Conservation (phyloP, 306 rosid species). For the Lablab purpureus region DNA sequence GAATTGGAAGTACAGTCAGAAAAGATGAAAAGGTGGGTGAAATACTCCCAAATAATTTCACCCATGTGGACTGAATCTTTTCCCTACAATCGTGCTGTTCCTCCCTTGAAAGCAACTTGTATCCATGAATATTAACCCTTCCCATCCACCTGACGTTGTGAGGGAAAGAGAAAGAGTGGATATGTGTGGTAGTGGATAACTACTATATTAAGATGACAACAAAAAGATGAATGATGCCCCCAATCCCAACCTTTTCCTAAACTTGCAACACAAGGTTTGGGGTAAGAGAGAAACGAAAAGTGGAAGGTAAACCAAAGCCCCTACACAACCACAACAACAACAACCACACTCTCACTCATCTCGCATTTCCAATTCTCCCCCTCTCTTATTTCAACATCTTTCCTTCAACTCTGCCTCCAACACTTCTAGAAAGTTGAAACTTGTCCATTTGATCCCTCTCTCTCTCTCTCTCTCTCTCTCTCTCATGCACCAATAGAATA, state of each 20-base stretch:
- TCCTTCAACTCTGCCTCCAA: conserved; percentile 65
- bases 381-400: conserved; percentile 57
- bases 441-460: conserved; percentile 12
- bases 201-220: conserved; percentile 47
- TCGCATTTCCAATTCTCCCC: conserved; percentile 47
- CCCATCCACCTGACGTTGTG: conserved; percentile 64
- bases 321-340: conserved; percentile 74
- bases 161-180: conserved; percentile 44
- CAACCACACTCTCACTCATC: conserved; percentile 59
- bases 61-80: conserved; percentile 47
- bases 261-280: conserved; percentile 77
- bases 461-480: conserved; percentile 52
- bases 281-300: conserved; percentile 49
- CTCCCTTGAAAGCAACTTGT: conserved; percentile 58
- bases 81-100: conserved; percentile 18
- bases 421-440: conserved; percentile 88
- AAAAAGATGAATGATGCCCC: conserved; percentile 63
- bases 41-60: conserved; percentile 39
- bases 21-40: conserved; percentile 45
- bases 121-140: conserved; percentile 64
- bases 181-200: conserved; percentile 62
- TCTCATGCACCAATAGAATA: conserved; percentile 67
- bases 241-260: conserved; percentile 61
- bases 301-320: conserved; percentile 89
- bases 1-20: conserved; percentile 26